Evolutionary conservation across 2,329 filamentous ascomycete genomes (phyloP).

Genomic region (Rutstroemia sp.): DNA sequence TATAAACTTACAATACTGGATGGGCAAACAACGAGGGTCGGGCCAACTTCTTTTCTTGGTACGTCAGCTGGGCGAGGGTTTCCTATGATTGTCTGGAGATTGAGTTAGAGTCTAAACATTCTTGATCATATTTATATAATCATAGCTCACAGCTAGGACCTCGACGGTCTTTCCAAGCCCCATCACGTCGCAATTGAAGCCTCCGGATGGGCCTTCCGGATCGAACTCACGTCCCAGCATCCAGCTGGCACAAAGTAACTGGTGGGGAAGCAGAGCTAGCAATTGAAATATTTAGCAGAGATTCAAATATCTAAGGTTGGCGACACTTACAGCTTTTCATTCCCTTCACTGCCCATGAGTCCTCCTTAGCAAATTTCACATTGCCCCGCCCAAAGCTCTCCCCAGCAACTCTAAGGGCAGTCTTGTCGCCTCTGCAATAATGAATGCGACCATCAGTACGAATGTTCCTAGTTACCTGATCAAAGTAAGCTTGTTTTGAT

Average conservation of each 20-base stretch:
- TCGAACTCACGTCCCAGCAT: neutral
- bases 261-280: neutral
- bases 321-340: neutral
- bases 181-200: conserved; percentile 1
- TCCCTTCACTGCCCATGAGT: neutral
- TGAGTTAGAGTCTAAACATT: neutral
- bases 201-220: neutral
- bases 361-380: neutral
- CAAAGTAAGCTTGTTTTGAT: neutral
- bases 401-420: neutral
- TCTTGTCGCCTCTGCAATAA: neutral
- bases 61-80: neutral
- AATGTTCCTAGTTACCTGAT: neutral
- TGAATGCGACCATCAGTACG: neutral
- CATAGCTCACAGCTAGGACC: neutral
- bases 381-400: neutral
- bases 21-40: neutral
- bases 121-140: too few species aligned
- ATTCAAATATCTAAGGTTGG: neutral
- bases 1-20: neutral
- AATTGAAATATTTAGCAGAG: neutral
- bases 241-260: neutral
- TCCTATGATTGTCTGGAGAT: neutral
- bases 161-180: neutral
- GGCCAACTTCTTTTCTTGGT: neutral